These are phyloP conservation scores for Cucurbitaria berberidis DNA, from an alignment of 2,329 filamentous ascomycete genomes.

Conservation along the genomic window DNA sequence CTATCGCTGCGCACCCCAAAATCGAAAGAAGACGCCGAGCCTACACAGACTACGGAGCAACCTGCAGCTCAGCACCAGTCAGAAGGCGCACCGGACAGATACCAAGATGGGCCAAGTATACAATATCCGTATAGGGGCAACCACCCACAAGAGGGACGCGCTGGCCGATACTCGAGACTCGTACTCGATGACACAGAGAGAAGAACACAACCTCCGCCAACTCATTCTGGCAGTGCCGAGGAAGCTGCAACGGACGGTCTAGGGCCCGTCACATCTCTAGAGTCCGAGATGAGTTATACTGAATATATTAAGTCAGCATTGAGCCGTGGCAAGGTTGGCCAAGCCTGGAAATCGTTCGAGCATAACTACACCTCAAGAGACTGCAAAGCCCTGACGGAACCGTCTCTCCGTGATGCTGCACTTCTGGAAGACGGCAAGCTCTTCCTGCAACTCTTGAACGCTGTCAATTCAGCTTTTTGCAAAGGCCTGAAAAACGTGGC, in stretches of 20 bases:
- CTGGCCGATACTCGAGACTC: constrained; percentile 28
- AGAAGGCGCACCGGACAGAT: constrained; percentile 1
- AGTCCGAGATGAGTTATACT: neutral
- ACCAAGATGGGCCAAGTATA: constrained; percentile 3
- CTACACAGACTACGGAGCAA: constrained; percentile 11
- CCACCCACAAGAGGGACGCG: neutral
- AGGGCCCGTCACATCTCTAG: neutral
- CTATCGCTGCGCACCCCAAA: constrained; percentile 31
- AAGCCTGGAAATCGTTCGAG: constrained; percentile 40
- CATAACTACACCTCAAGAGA: constrained; percentile 35
- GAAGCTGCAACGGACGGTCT: neutral
- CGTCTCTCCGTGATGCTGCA: constrained; percentile 24
- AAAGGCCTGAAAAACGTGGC: constrained; percentile 6
- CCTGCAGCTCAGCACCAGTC: constrained; percentile 3
- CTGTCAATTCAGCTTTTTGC: constrained; percentile 25
- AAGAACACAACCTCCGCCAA: neutral
- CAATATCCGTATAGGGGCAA: neutral
- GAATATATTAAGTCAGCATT: constrained; percentile 12
- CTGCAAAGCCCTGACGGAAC: constrained; percentile 34
- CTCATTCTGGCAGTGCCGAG: neutral
- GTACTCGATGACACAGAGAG: constrained; percentile 1
- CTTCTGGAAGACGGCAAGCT: constrained; percentile 24
- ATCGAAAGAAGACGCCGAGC: constrained; percentile 11
- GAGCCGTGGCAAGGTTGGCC: constrained; percentile 7
- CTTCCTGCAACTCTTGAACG: constrained; percentile 29